Evolutionary conservation across 352 stramenopile species (phyloP), one percentile per base, ranked within the genome.

Genomic region (Phytophthora palmivora): DNA sequence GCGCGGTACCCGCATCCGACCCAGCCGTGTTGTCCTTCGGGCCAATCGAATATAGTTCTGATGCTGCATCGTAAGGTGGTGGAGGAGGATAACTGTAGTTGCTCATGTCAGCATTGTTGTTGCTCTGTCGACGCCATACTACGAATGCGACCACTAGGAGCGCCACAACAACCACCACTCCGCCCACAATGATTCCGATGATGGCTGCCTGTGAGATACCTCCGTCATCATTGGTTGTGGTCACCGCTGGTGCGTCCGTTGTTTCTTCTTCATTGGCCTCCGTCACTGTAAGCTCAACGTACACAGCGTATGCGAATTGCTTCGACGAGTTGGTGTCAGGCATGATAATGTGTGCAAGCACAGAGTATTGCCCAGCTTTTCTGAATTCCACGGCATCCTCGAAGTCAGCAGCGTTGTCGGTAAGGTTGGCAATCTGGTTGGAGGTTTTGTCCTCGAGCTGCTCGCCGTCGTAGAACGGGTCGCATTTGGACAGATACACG

Each of bases 341-440:
- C 62, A 87, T 73, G 46, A 88, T 82, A 47, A 88, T 82, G 38
- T 88, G 78, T 12, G 78, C 78, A n/a, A 88, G 61, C 33, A 88
- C 60, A 19, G 76, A 86, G 49, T 72, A 84, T 19, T 62, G 34
- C 8, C 78, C 78, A 8, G 57, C 48, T 6, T 37, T 65, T 19
- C 60, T 48, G 45, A 85, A 87, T 48, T 68, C 61, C 36, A 85
- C 55, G 2, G 53, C 48, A 53, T 77, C 74, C 30, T 51, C 19
- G 22, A 84, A 86, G 38, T 55, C 55, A 30, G 72, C 70, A 11
- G 39, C 39, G 24, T 84, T 84, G 68, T 84, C 73, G 39, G 78
- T 84, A 22, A 88, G 63, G 58, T 88, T 88, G 24, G 74, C 76
- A 32, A 88, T 72, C 44, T 77, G 48, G 51, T 86, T 88, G 11